Base-by-base conservation (phyloP, 306 rosid genomes). In the Citrullus colocynthis region DNA sequence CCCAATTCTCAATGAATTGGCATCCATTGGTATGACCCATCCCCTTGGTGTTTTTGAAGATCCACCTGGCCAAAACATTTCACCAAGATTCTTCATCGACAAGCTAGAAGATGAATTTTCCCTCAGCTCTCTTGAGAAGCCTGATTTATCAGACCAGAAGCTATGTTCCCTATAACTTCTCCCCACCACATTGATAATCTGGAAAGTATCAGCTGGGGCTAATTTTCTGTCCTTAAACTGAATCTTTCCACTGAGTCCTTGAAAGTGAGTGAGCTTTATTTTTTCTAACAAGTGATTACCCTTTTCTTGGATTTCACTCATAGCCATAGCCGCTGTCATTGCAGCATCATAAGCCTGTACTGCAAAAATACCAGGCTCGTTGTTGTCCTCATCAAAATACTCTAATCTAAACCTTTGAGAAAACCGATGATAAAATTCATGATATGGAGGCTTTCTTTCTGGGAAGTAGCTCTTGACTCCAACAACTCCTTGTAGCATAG, bases 261-360 rank as follows among this genome's bases (percentile, higher is more conserved):
- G 72, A 63, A 85, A 80, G 57, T 79, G 62, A 6, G 17, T 77
- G 12, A 18, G 66, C 74, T 82, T 18, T 74, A 89, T 79, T 61
- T 79, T 78, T n/a, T 74, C 79, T 17, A 84, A 74, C 66, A 87
- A 75, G 16, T 59, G 57, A 13, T 74, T 60, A 6, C 73, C 78
- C 44, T 74, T 54, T 15, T 12, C 66, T 6, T 69, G 81, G 66
- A 51, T 78, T 59, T 75, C 45, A 39, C 58, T 79, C 82, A 85
- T 65, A 39, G 90, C 86, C 77, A 74, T 74, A 76, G 82, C 87
- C 14, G 81, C 66, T 20, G 79, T 57, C 81, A 57, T 56, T 32
- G 82, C 82, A 78, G 87, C 88, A 80, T 89, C 91, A 78, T 87
- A 86, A 6, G 93, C 87, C 79, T 69, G 84, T 5, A 74, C 76